Conservation (phyloP, 2,329 filamentous ascomycete genomes). For the Phyllosticta citriasiana region DNA sequence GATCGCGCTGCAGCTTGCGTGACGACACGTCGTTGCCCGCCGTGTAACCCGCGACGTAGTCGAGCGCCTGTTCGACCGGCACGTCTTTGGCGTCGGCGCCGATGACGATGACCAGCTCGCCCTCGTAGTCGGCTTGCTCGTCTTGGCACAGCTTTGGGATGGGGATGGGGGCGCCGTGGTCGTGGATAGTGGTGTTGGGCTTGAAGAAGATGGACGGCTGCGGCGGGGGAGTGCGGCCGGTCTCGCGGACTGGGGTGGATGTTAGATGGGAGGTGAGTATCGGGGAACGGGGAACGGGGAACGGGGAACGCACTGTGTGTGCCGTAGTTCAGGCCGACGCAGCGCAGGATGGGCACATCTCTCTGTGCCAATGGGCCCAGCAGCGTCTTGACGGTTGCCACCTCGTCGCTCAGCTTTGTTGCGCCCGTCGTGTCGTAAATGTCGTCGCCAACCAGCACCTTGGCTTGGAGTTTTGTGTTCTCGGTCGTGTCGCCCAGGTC, state of each 20-base stretch:
- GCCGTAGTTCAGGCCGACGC: conserved; percentile 37
- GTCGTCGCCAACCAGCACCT: conserved; percentile 41
- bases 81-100: conserved; percentile 45
- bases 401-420: conserved; percentile 44
- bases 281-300: conserved; percentile 2
- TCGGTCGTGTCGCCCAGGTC: conserved; percentile 42
- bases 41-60: conserved; percentile 45
- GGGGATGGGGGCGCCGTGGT: conserved; percentile 32
- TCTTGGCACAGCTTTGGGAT: conserved; percentile 42
- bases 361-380: conserved; percentile 26
- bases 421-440: conserved; percentile 37
- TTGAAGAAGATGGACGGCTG: conserved; percentile 53
- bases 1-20: conserved; percentile 37
- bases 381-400: conserved; percentile 39
- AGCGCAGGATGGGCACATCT: conserved; percentile 34
- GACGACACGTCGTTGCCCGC: conserved; percentile 47
- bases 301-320: conserved; percentile 39
- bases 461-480: conserved; percentile 41
- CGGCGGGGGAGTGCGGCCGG: conserved; percentile 49
- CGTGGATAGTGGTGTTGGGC: conserved; percentile 28
- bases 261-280: background rate
- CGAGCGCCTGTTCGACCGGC: conserved; percentile 31
- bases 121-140: conserved; percentile 38
- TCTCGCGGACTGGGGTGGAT: background rate
- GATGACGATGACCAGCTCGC: conserved; percentile 34